A percentile compares a stretch with the other conserved stretches of the same genome.
Conservation (phyloP, 106 monocot species). For the Narthecium ossifragum region DNA sequence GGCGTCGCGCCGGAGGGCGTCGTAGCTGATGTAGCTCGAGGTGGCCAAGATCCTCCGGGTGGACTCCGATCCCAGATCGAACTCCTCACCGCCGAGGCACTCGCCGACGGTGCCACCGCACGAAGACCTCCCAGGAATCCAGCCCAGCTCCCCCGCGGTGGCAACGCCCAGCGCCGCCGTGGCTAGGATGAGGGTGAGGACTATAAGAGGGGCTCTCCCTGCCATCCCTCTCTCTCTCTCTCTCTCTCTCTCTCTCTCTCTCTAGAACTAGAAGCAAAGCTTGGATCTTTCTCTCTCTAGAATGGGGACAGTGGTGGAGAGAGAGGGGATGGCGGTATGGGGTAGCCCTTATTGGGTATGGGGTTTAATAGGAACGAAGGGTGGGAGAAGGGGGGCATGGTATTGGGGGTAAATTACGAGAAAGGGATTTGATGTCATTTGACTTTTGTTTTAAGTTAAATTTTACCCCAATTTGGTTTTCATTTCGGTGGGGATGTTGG, state of each 20-base stretch:
- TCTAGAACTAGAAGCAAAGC: background rate
- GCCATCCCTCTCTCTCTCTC: no score
- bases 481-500: no score
- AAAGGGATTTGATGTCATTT: constrained; percentile 1
- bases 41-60: constrained; percentile 28
- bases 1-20: constrained; percentile 27
- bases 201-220: background rate
- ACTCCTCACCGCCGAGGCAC: constrained; percentile 45
- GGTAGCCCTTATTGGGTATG: no score
- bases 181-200: background rate
- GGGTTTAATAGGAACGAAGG: background rate
- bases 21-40: constrained; percentile 33
- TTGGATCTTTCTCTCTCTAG: constrained; percentile 1
- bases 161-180: background rate
- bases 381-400: background rate
- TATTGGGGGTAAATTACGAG: background rate
- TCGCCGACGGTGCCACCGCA: constrained; percentile 34
- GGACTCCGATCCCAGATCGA: constrained; percentile 26
- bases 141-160: background rate
- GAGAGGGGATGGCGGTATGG: background rate
- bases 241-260: no score
- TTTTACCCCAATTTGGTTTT: no score
- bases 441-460: no score
- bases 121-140: constrained; percentile 15
- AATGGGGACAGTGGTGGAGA: background rate